Evolutionary conservation across 1,139 yeast genomes (phyloP), one percentile per base, ranked within the genome.

Genomic region (Diutina rugosa): DNA sequence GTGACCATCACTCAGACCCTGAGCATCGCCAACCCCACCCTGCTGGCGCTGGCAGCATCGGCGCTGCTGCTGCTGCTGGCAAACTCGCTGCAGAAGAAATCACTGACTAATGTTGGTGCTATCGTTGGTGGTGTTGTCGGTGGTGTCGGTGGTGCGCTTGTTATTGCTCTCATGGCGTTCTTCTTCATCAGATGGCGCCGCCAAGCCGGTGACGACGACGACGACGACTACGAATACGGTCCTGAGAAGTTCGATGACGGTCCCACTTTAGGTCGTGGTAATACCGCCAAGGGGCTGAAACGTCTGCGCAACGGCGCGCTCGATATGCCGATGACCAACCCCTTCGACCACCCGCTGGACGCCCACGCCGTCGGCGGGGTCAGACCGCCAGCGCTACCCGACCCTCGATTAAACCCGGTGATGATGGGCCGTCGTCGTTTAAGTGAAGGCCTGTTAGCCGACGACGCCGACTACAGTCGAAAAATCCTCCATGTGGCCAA

Each of bases 401-500:
- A 77, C 67, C 88, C 85, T 54, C 73, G 89, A 59, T 70, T 84
- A 60, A 82, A 84, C 65, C 87, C 89, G 2, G 75, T 80, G 54
- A 81, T 85, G 84, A 74, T 86, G 69, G 90, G 89, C 30, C 82
- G 88, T 67, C 79, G 90, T 60, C 76, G 95, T 60, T 72, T 86
- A 58, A 79, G 86, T 58, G 90, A 85, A 64, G 91, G 90, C 14
- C 80, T 87, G 29, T 74, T 87, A 60, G 91, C 90, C 14, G 95
- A 87, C 66, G 90, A 86, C 61, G 80, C 87, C 12, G 93, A 87
- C 67, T 86, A 86, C 69, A 78, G 86, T 55, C 76, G 90, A 62
- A 85, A 86, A 69, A 81, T 85, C 41, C 72, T 87, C 57, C 82
- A 85, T 59, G 91, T 87, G 30, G 86, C 90, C 52, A 87, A 86